These are phyloP conservation scores for Fusarium albidum DNA, from an alignment of 2,329 filamentous ascomycete genomes.

Conservation along the genomic window DNA sequence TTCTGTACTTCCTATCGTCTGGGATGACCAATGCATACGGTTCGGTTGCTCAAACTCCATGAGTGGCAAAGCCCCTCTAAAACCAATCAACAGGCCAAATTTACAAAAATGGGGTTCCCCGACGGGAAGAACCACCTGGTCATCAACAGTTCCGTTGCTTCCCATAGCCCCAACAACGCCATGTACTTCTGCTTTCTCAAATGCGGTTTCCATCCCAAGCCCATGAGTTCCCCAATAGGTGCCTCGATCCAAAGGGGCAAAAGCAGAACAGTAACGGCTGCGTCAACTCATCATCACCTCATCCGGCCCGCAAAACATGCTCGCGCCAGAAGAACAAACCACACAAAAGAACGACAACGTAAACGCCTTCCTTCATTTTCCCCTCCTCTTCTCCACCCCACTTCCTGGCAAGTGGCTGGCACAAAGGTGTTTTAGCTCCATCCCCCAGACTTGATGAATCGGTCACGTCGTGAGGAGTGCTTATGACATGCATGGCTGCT, in stretches of 20 bases:
- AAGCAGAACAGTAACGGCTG: constrained; percentile 1
- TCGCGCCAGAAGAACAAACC: constrained; percentile 19
- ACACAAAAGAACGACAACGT: constrained; percentile 4
- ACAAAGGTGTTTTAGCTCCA: constrained; percentile 24
- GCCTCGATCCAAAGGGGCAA: constrained; percentile 20
- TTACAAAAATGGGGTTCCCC: constrained; percentile 18
- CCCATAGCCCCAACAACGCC: constrained; percentile 41
- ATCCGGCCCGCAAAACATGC: not conserved
- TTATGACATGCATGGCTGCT: constrained; percentile 33
- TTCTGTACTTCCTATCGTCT: constrained; percentile 28
- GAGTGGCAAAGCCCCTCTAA: constrained; percentile 14
- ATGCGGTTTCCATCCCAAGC: constrained; percentile 30
- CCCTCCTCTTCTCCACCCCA: constrained; percentile 4
- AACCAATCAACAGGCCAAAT: constrained; percentile 22
- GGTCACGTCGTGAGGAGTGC: constrained; percentile 27
- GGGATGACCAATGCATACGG: constrained; percentile 30
- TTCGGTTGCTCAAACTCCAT: constrained; percentile 17
- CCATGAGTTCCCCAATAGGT: constrained; percentile 10
- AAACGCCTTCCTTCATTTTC: constrained; percentile 11
- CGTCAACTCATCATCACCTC: not conserved
- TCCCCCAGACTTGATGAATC: constrained; percentile 18
- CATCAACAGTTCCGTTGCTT: constrained; percentile 22
- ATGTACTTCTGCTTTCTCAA: constrained; percentile 26
- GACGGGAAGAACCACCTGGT: constrained; percentile 9
- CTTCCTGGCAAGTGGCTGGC: not conserved